Evolutionary conservation across 1,284 basidiomycete species (phyloP), one percentile per base, ranked within the genome.

Genomic region (Jaminaea rosea): DNA sequence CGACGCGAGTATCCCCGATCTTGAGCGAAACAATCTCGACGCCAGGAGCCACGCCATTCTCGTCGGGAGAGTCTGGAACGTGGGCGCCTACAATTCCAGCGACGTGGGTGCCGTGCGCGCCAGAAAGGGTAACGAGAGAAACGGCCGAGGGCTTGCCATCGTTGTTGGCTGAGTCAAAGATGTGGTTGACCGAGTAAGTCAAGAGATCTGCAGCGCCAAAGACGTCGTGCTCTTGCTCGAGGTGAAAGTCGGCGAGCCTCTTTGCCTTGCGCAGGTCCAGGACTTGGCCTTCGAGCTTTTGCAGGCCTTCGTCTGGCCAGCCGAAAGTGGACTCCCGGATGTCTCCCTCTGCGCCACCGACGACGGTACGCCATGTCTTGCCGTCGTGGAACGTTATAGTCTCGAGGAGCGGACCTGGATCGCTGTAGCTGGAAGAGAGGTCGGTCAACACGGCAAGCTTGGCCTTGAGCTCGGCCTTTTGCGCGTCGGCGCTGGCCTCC

Each of bases 81-180:
- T 63, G 50, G 3, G 74, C 72, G 23, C 64, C 70, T 27, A 73
- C 69, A 44, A 75, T 75, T 23, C 72, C 71, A 10, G 72, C 74
- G 5, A 75, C 73, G 53, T 75, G 74, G 19, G 74, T 73, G 26
- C 71, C 74, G 55, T 75, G 74, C 27, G 60, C 65, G 15, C 74
- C 74, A n/a, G 67, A 60, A 3, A 67, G 52, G 23, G 63, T 65
- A 45, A 73, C 72, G 26, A 74, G 55, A 49, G 65, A 68, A 26
- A 51, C 23, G 29, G 46, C 42, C 23, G 44, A 47, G 28, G 42
- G 42, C 42, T 50, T 48, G 6, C 28, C 28, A 19, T 46, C 21
- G 1, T 46, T 36, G 9, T 11, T 23, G 46, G 46, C 28, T 17
- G 44, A 29, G 39, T 66, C 57, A 45, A 63, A 44, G 39, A 70